Base-by-base conservation (phyloP, 2,329 filamentous ascomycete genomes). In the Talaromyces piceae region DNA sequence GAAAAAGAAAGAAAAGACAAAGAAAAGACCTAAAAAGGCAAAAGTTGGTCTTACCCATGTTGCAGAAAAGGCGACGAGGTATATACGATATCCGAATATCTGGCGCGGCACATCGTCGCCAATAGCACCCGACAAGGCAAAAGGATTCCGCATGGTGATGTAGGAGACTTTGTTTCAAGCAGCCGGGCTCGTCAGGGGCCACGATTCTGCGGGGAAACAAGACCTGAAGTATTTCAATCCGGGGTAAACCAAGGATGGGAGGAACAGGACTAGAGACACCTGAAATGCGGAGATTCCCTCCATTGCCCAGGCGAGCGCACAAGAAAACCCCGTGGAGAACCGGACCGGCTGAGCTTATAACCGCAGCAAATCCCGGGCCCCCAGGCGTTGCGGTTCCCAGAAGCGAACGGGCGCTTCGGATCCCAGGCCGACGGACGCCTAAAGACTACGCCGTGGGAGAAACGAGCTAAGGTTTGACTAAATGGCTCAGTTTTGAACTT, bases 131-230 rank as follows among this genome's bases (percentile, higher is more conserved):
- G 41, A 39, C 4, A 50, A 33, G 16, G 49, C 49, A 37, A 50
- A 50, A 7, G 49, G 49, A 22, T 50, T 50, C 23, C 49, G 30
- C 49, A 50, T 50, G 31, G 20, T 30, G 41, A 27, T 8, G 9
- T 11, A 18, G n/a, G 3, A 22, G 7, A 13, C n/a, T 41, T 11
- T 23, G 9, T 9, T 31, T 30, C 23, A 7, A 28, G 20, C 27
- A 33, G 12, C 12, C 4, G 12, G 31, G 18, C 31, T 18, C 18
- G 12, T 16, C 31, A 11, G 16, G 7, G n/a, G 20, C 33, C 33
- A 37, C 16, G 31, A 18, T 37, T 37, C 33, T 20, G 33, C 33
- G 33, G 33, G 33, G 33, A 20, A 20, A 18, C 9, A 9, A 9
- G 33, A n/a, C 33, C 20, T 37, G 31, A 37, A 37, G 13, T 20